Percentiles rank a stretch among this genome's conserved stretches.
These are phyloP conservation scores for Rhodosporidiobolus sp. DNA, from an alignment of 768 basidiomycete species.

Conservation along the genomic window DNA sequence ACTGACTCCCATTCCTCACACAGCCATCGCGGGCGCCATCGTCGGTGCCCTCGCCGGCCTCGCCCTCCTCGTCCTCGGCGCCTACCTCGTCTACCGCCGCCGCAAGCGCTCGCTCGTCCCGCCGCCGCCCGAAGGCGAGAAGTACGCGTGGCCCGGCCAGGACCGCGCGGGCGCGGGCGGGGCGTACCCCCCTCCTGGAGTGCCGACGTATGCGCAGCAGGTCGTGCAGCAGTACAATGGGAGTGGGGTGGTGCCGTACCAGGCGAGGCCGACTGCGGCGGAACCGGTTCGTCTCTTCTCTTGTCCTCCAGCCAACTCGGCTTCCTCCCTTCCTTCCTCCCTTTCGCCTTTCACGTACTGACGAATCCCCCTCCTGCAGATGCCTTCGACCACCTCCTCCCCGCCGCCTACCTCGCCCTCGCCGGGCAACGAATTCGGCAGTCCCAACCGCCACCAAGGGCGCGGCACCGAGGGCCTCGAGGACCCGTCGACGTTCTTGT, in stretches of 20 bases:
- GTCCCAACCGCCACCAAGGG: too few relatives aligned
- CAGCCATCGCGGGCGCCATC: slow-evolving; percentile 21
- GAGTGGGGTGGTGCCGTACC: not conserved
- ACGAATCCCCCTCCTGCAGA: not conserved
- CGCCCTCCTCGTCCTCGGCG: not conserved
- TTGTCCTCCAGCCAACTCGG: too few relatives aligned
- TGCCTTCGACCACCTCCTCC: not conserved
- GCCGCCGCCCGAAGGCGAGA: not conserved
- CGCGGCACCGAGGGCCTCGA: slow-evolving; percentile 14
- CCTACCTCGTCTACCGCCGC: slow-evolving; percentile 11
- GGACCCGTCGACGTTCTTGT: slow-evolving; percentile 14
- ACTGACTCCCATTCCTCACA: too few relatives aligned
- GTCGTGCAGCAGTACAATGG: not conserved
- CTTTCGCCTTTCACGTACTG: not conserved
- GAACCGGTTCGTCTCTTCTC: not conserved
- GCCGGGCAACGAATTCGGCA: too few relatives aligned
- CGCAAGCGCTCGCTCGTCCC: not conserved
- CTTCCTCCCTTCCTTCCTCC: not conserved
- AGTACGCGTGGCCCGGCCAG: not conserved
- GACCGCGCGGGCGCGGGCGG: not conserved
- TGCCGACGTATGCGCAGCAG: slow-evolving; percentile 7
- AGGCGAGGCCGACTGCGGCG: not conserved
- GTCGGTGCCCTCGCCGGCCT: slow-evolving; percentile 10
- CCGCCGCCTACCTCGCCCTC: not conserved
- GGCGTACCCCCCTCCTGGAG: not conserved